phyloP scores from a whole-genome alignment of 2,329 filamentous ascomycete genomes.

The Xylaria sp. region DNA sequence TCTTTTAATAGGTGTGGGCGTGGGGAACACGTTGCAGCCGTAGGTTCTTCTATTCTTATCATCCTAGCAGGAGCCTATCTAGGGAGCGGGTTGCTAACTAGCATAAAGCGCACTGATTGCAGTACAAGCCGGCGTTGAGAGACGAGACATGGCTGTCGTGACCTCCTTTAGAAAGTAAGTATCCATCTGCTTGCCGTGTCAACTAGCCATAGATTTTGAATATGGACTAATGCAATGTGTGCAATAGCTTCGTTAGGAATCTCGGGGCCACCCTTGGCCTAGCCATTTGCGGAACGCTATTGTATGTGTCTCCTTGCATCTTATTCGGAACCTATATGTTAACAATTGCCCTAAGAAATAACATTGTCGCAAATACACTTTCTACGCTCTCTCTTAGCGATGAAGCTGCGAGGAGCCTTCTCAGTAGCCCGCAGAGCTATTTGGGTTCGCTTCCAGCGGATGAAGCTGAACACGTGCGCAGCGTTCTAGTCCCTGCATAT shows the following conservation, averaged over 20 bases:
- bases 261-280: background rate
- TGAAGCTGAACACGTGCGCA: constrained; percentile 48
- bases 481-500: constrained; percentile 52
- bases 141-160: background rate
- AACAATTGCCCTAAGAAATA: background rate
- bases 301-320: background rate
- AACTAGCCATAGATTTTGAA: background rate
- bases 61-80: background rate
- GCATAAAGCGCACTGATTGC: background rate
- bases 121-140: background rate
- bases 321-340: background rate
- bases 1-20: constrained; percentile 61
- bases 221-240: background rate
- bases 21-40: constrained; percentile 62
- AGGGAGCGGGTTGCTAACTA: too few species aligned
- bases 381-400: background rate
- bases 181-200: background rate
- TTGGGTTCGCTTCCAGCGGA: constrained; percentile 44
- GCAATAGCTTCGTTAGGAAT: background rate
- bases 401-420: background rate
- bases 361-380: background rate
- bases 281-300: background rate
- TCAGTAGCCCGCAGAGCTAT: constrained; percentile 37
- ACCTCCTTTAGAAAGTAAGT: constrained; percentile 45
- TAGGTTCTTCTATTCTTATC: background rate